phyloP scores from a whole-genome alignment of 495 filamentous ascomycete genomes.

The Hypoxylon cercidicola region DNA sequence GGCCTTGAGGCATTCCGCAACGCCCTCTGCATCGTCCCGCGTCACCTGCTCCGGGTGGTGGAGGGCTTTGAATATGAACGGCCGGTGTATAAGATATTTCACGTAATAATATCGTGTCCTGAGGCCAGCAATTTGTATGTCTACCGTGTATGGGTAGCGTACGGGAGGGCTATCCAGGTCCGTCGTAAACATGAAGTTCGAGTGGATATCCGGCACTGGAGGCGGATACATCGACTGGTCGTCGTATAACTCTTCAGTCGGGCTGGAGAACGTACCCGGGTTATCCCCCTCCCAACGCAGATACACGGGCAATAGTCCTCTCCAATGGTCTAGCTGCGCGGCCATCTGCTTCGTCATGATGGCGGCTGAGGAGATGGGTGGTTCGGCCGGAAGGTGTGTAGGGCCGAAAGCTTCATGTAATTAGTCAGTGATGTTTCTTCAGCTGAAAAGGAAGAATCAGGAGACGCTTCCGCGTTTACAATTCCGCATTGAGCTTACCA shows the following conservation, averaged over 20 bases:
- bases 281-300: constrained; percentile 66
- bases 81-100: constrained; percentile 66
- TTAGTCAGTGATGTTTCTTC: constrained; percentile 15
- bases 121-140: constrained; percentile 65
- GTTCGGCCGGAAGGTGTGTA: constrained; percentile 25
- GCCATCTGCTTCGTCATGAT: constrained; percentile 59
- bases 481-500: constrained; percentile 49
- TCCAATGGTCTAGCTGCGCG: constrained; percentile 64
- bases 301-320: constrained; percentile 60
- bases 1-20: constrained; percentile 62
- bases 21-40: constrained; percentile 61
- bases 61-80: constrained; percentile 70
- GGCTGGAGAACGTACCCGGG: constrained; percentile 52
- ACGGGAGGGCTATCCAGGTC: constrained; percentile 57
- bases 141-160: constrained; percentile 59
- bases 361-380: constrained; percentile 43
- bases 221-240: constrained; percentile 42
- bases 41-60: constrained; percentile 65
- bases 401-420: constrained; percentile 32
- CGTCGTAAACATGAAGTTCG: constrained; percentile 58
- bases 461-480: neutral
- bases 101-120: constrained; percentile 69
- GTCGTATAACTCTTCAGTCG: constrained; percentile 37
- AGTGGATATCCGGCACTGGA: constrained; percentile 33
- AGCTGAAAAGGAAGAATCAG: neutral